Evolutionary conservation across 2,329 filamentous ascomycete genomes (phyloP), one percentile per base, ranked within the genome.

Genomic region (Colletotrichum aenigma): DNA sequence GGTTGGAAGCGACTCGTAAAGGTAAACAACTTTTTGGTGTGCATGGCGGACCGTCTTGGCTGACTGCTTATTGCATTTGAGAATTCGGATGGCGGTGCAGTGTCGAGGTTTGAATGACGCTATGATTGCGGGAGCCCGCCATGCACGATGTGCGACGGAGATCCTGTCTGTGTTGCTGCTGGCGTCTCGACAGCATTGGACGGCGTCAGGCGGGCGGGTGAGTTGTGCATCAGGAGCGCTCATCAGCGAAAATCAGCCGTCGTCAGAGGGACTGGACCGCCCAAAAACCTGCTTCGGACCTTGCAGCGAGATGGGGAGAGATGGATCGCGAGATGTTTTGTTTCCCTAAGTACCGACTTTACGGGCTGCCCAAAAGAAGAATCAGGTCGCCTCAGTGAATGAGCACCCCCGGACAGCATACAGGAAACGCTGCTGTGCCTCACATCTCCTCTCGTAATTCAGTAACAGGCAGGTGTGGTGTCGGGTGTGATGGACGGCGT

Each of bases 61-160:
- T 66, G 43, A 66, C 30, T 64, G 30, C 64, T 38, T 60, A 58
- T 38, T 64, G 48, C n/a, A 60, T 58, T 43, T 43, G 61, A 38
- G 43, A 60, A 66, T 72, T 75, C 38, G 69, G 72, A 75, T 34
- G 72, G 69, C 52, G 36, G 58, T 62, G 58, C 32, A 26, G 7
- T 43, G 6, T n/a, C 30, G 52, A 58, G 56, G 52, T 24, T 56
- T 58, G 62, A 52, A 67, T 64, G 69, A 67, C 73, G 73, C 73
- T 72, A 62, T 75, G 73, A 72, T 67, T 48, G 72, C 72, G 61
- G 68, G 72, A 75, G 55, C 43, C 68, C 34, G 61, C 62, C 55
- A 38, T 66, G 69, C 18, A 36, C 55, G 55, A 66, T 55, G 69
- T 52, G 48, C 55, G 55, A 66, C 61, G 72, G 58, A 43, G 73